Percentiles rank a stretch among this genome's conserved stretches.
These are phyloP conservation scores for Citrus trifoliata DNA, from an alignment of 345 rosid species.

Conservation along the genomic window DNA sequence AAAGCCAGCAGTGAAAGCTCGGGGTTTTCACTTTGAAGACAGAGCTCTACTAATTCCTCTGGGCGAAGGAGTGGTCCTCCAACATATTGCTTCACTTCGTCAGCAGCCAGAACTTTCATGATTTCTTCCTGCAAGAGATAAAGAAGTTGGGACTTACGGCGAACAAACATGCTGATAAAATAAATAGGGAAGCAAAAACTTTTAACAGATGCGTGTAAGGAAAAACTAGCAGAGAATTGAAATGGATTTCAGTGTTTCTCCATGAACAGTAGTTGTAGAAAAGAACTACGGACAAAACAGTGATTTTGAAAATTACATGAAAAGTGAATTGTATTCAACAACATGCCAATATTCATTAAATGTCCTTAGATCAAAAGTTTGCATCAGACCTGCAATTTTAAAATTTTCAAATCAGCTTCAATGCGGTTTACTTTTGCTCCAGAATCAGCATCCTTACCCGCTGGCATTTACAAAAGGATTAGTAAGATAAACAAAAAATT, in stretches of 20 bases:
- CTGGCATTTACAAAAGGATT: background rate
- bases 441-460: slow-evolving; percentile 48
- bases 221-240: background rate
- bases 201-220: background rate
- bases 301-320: background rate
- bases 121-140: slow-evolving; percentile 60
- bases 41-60: slow-evolving; percentile 67
- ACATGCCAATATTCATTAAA: background rate
- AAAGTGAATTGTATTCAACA: background rate
- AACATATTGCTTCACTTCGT: slow-evolving; percentile 32
- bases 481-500: background rate
- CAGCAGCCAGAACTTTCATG: slow-evolving; percentile 33
- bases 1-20: slow-evolving; percentile 62
- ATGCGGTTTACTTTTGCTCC: slow-evolving; percentile 56
- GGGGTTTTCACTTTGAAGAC: slow-evolving; percentile 50
- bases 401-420: slow-evolving; percentile 82
- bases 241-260: background rate
- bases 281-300: background rate
- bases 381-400: slow-evolving; percentile 73
- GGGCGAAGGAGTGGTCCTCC: slow-evolving; percentile 53
- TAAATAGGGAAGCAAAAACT: background rate
- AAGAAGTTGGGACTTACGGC: background rate
- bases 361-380: background rate
- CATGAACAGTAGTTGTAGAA: background rate
- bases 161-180: background rate